Base-by-base conservation (phyloP, 1,284 basidiomycete species). In the Ceratobasidium sp. region DNA sequence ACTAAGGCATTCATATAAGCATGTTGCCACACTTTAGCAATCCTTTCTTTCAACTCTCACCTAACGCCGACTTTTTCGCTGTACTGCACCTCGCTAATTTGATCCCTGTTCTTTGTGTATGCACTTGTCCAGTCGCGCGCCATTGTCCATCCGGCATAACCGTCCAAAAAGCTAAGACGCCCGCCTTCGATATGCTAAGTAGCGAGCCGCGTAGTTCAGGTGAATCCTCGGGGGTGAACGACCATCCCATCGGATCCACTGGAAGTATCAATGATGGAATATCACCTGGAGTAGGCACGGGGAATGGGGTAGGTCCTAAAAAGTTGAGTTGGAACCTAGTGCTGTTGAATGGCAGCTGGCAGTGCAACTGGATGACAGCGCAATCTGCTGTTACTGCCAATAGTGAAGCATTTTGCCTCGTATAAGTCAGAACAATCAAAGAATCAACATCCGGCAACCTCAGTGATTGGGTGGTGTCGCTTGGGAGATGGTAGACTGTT, bases 231-330 rank as follows among this genome's bases (percentile, higher is more conserved):
- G 74, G 68, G 82, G 77, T 74, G 23, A 73, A 73, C 10, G 77
- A 53, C 95, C 95, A 96, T 13, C 92, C 93, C 95, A 96, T 96
- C 0, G 95, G 94, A 82, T 97, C 95, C 3, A 97, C 94, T 5
- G 93, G 92, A 13, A 95, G 82, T 39, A 94, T 90, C 75, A 90
- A 84, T 67, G 84, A 87, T 1, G 89, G 88, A 10, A 45, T 28
- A 5, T 74, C 69, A 15, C 45, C 31, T 8, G 45, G n/a, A 23
- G 58, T 63, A 3, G 86, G 84, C 53, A 82, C 82, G 0, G 85
- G 78, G 11, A 90, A 84, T 1, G 91, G 90, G 4, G 69, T 74
- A n/a, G 69, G 69, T 2, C 69, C 69, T 31, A 74, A 45, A 5
- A 35, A 33, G 47, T 51, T 74, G 8, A 74, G 31, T 23, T 39